A percentile compares a stretch with the other conserved stretches of the same genome.
Conservation (phyloP, 2,329 filamentous ascomycete species). For the Phialemoniopsis sp. region DNA sequence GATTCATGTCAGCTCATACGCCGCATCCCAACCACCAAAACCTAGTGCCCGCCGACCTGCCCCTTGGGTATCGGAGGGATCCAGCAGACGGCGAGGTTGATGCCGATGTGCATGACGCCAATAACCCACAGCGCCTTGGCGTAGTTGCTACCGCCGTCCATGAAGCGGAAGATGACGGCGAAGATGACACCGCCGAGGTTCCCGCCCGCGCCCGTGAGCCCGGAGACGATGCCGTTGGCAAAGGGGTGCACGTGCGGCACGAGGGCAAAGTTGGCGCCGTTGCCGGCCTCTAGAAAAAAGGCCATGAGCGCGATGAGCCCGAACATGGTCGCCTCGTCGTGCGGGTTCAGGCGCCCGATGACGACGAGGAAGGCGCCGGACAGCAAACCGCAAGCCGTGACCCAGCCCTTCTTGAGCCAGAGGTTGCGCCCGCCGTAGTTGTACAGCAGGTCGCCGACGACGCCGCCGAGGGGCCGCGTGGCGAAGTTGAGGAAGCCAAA, state of each 20-base stretch:
- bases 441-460: constrained; percentile 41
- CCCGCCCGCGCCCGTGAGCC: constrained; percentile 72
- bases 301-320: constrained; percentile 74
- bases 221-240: constrained; percentile 76
- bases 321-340: constrained; percentile 61
- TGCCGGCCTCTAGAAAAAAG: constrained; percentile 79
- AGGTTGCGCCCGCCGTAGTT: constrained; percentile 22
- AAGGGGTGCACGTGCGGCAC: constrained; percentile 82
- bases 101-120: constrained; percentile 66
- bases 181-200: constrained; percentile 86
- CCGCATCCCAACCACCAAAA: background rate
- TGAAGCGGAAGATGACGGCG: constrained; percentile 77
- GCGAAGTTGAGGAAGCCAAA: constrained; percentile 72
- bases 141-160: constrained; percentile 58
- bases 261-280: constrained; percentile 82
- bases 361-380: constrained; percentile 58
- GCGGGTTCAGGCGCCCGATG: constrained; percentile 60
- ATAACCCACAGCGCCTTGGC: constrained; percentile 76
- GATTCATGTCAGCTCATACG: no score
- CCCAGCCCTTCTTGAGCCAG: constrained; percentile 52
- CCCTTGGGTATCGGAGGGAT: constrained; percentile 50
- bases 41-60: constrained; percentile 40
- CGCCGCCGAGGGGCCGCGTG: constrained; percentile 63
- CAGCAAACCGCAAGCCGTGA: constrained; percentile 56
- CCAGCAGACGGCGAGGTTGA: constrained; percentile 62